Evolutionary conservation across 345 rosid genomes (phyloP), one percentile per base, ranked within the genome.

Genomic region (Orychophragmus violaceus): DNA sequence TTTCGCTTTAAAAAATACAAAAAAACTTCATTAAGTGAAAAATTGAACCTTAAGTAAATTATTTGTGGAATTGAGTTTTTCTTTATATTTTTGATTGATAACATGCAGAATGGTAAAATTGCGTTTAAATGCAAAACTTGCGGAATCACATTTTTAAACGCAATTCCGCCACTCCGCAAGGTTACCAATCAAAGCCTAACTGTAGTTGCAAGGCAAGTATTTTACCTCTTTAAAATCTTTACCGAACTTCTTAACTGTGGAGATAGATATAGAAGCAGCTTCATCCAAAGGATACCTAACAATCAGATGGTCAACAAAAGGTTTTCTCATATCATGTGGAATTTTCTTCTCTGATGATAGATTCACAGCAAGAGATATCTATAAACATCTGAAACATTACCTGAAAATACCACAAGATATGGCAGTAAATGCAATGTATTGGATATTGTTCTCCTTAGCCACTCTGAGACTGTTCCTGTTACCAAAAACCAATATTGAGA

Each of bases 351-450:
- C 12, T 5, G 10, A 21, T 10, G 6, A 46, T 46, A n/a, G n/a
- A n/a, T 12, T 42, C 19, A 17, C 14, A 5, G 11, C 53, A 21
- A 19, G 17, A 4, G 18, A 42, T 44, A 21, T 42, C 5, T 51
- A 50, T 18, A 56, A n/a, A n/a, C n/a, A n/a, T n/a, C n/a, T n/a
- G n/a, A n/a, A n/a, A 61, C 76, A 72, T 23, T 75, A 88, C 91
- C 94, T 61, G 42, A 44, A 87, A 22, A 76, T 78, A 50, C 98
- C 98, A 63, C 96, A 92, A 54, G 89, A 84, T 65, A 92, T 83
- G 2, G 96, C 98, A 37, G 95, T 80, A 69, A 89, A 87, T 24
- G 96, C 96, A 66, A 92, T 74, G 64, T 77, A 87, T 58, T 73
- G 71, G 35, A 92, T 81, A 59, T 74, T 77, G 67, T 84, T 89